Conservation (phyloP, 768 basidiomycete genomes). For the Tylopilus subfusipes region DNA sequence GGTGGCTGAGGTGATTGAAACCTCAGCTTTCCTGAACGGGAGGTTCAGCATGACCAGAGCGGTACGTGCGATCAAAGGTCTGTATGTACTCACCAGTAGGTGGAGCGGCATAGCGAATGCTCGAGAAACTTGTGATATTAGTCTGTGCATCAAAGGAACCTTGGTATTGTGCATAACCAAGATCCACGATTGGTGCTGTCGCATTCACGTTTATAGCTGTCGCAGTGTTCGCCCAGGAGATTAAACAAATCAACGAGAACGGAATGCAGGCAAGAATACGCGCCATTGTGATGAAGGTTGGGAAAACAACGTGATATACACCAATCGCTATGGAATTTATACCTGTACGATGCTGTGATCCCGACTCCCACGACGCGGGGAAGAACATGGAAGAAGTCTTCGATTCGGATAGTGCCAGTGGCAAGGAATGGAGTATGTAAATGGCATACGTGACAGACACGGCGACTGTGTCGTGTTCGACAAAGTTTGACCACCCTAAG, state of each 20-base stretch:
- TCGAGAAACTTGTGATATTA: constrained; percentile 24
- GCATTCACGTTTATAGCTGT: neutral
- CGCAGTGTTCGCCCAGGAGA: neutral
- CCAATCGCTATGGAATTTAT: too few species aligned
- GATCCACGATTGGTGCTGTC: constrained; percentile 19
- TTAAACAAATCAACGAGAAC: neutral
- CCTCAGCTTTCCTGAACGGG: constrained; percentile 17
- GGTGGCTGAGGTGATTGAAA: constrained; percentile 31
- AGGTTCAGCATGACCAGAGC: neutral
- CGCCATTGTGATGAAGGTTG: neutral
- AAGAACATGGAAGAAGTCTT: too few species aligned
- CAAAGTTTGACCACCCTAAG: too few species aligned
- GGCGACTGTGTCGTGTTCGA: too few species aligned
- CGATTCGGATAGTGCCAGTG: too few species aligned
- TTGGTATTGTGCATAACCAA: too few species aligned
- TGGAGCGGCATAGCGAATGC: constrained; percentile 45
- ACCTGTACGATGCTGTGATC: too few species aligned
- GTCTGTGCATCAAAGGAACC: constrained; percentile 21
- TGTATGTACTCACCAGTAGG: constrained; percentile 39
- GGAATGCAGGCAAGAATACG: neutral
- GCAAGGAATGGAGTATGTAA: too few species aligned
- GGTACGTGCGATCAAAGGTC: neutral
- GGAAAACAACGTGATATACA: too few species aligned
- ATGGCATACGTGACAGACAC: too few species aligned
- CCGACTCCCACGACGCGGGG: too few species aligned